These are phyloP conservation scores for Scutellaria baicalensis DNA, from an alignment of 257 asterid species.

Conservation along the genomic window DNA sequence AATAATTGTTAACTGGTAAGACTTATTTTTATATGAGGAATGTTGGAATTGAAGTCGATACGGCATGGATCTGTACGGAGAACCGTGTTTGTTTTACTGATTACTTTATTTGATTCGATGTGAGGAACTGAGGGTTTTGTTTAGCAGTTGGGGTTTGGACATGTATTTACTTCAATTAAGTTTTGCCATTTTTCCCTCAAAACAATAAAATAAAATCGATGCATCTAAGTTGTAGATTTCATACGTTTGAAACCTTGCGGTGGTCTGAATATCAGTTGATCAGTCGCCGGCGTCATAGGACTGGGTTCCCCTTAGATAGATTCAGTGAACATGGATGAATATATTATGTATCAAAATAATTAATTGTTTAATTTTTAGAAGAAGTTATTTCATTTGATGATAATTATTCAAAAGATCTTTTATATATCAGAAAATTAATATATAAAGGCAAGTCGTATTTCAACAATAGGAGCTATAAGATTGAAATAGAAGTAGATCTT, in stretches of 20 bases:
- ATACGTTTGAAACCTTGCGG: neutral
- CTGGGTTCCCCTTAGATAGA: neutral
- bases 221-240: neutral
- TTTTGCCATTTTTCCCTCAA: neutral
- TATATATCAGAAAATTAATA: neutral
- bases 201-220: neutral
- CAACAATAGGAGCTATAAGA: neutral
- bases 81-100: neutral
- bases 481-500: neutral
- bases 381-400: neutral
- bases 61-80: conserved; percentile 7
- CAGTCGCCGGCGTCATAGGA: neutral
- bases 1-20: neutral
- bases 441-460: neutral
- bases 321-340: neutral
- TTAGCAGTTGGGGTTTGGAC: neutral
- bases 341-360: neutral
- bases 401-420: neutral
- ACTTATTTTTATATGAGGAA: neutral
- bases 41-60: conserved; percentile 3
- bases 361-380: neutral
- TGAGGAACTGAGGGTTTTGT: neutral
- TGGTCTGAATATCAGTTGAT: neutral
- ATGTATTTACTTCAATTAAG: neutral
- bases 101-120: neutral